phyloP scores from a whole-genome alignment of 495 filamentous ascomycete species.

The Daldinia vernicosa region DNA sequence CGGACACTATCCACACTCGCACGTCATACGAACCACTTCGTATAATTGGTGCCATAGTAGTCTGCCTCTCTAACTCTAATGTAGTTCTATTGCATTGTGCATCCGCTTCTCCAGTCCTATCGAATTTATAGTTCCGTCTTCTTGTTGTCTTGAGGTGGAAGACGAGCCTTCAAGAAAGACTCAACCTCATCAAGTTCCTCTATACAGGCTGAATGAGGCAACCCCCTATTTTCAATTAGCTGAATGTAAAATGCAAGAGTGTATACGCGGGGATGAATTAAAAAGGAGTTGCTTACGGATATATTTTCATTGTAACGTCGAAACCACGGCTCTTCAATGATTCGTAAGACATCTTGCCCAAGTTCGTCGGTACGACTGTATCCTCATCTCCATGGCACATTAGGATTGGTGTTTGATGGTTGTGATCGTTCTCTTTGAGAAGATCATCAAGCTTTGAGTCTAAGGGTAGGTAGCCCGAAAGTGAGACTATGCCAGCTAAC shows the following conservation, averaged over 20 bases:
- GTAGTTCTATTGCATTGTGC: not conserved
- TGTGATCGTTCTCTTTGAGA: conserved; percentile 69
- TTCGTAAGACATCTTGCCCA: conserved; percentile 72
- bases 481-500: conserved; percentile 85
- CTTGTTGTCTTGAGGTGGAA: conserved; percentile 63
- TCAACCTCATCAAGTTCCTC: conserved; percentile 87
- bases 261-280: not conserved
- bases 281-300: conserved; percentile 62
- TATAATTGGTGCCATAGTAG: not conserved
- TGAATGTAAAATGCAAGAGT: not conserved
- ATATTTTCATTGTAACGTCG: conserved; percentile 78
- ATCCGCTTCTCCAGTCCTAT: not conserved
- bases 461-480: conserved; percentile 84
- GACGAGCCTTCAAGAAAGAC: conserved; percentile 69
- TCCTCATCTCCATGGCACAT: conserved; percentile 86
- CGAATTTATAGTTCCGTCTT: conserved; percentile 52
- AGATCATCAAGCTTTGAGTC: conserved; percentile 74
- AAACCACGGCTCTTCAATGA: conserved; percentile 70
- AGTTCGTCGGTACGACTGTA: conserved; percentile 70
- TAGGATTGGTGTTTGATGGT: conserved; percentile 84
- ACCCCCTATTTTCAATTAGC: conserved; percentile 56
- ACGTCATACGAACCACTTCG: not conserved
- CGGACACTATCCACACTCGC: not conserved
- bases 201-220: conserved; percentile 79
- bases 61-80: not conserved